phyloP scores from a whole-genome alignment of 2,329 filamentous ascomycete genomes.

The Daldinia sp. region DNA sequence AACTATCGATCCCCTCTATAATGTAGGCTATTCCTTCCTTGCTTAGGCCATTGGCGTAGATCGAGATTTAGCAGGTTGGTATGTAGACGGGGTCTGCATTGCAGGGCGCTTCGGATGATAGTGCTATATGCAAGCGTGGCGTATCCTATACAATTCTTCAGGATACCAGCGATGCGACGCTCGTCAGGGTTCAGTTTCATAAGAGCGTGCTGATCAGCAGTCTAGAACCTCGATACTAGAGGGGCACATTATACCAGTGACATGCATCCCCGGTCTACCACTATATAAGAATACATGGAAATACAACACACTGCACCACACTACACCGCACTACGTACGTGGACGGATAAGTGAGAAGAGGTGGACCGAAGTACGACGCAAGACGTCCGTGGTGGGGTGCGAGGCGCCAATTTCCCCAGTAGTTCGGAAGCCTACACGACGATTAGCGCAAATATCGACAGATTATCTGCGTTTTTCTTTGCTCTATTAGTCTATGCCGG shows the following conservation, averaged over 20 bases:
- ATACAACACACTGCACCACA: conserved; percentile 1
- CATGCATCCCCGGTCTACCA: conserved; percentile 33
- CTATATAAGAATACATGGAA: conserved; percentile 3
- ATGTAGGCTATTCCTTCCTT: conserved; percentile 9
- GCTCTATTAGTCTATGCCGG: conserved; percentile 21
- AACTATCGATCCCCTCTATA: not conserved
- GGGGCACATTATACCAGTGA: conserved; percentile 30
- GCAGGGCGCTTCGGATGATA: conserved; percentile 8
- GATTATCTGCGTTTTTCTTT: conserved; percentile 32
- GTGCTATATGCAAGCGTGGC: not conserved
- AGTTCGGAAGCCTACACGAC: conserved; percentile 28
- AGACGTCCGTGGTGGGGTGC: conserved; percentile 16
- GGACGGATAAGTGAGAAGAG: conserved; percentile 14
- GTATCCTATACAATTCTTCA: conserved; percentile 14
- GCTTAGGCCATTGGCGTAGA: conserved; percentile 5
- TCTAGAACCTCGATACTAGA: conserved; percentile 33
- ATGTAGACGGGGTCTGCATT: conserved; percentile 13
- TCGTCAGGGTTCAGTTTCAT: conserved; percentile 31
- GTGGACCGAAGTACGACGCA: conserved; percentile 24
- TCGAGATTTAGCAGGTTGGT: conserved; percentile 24
- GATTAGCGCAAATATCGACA: conserved; percentile 26
- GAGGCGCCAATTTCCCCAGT: conserved; percentile 26
- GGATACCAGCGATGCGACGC: conserved; percentile 26
- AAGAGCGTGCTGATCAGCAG: conserved; percentile 25
- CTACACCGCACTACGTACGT: conserved; percentile 8